Percentiles rank a stretch among this genome's conserved stretches.
Conservation (phyloP, 2,329 filamentous ascomycete genomes). For the Fusarium fujikuroi region DNA sequence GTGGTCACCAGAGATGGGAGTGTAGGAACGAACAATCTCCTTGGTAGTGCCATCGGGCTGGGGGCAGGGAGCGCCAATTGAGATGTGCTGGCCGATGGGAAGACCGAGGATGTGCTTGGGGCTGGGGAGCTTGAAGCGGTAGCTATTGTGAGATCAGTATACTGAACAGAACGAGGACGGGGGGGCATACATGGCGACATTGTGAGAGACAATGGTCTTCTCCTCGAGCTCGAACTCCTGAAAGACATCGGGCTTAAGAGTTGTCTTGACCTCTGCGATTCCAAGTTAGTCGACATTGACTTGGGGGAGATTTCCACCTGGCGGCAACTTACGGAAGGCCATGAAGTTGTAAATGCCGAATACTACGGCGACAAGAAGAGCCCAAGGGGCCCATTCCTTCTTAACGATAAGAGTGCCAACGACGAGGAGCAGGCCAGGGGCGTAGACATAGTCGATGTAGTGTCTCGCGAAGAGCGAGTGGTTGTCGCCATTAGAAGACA, state of each 20-base stretch:
- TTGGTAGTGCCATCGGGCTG: constrained; percentile 77
- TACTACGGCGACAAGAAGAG: constrained; percentile 71
- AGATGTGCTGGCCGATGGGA: constrained; percentile 99
- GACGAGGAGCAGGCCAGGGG: constrained; percentile 82
- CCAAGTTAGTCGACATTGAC: constrained; percentile 18
- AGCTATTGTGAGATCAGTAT: constrained; percentile 61
- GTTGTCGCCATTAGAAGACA: constrained; percentile 44
- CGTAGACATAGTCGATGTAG: constrained; percentile 83
- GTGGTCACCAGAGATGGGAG: constrained; percentile 89
- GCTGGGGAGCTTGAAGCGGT: constrained; percentile 88
- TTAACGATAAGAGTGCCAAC: constrained; percentile 82
- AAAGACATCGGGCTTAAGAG: constrained; percentile 87
- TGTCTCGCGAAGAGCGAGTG: constrained; percentile 61
- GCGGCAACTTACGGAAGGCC: constrained; percentile 69
- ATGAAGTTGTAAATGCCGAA: constrained; percentile 79
- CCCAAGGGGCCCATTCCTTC: constrained; percentile 78
- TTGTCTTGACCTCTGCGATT: constrained; percentile 75
- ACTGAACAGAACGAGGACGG: neutral
- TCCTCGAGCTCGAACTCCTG: constrained; percentile 93
- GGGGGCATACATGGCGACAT: constrained; percentile 85
- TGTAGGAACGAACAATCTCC: constrained; percentile 92
- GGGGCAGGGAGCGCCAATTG: constrained; percentile 80
- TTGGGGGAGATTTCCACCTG: neutral
- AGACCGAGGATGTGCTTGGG: constrained; percentile 87
- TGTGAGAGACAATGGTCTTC: constrained; percentile 96